These are phyloP conservation scores for Glomus cerebriforme DNA, from an alignment of 192 early-diverging fungal genomes.

Conservation along the genomic window DNA sequence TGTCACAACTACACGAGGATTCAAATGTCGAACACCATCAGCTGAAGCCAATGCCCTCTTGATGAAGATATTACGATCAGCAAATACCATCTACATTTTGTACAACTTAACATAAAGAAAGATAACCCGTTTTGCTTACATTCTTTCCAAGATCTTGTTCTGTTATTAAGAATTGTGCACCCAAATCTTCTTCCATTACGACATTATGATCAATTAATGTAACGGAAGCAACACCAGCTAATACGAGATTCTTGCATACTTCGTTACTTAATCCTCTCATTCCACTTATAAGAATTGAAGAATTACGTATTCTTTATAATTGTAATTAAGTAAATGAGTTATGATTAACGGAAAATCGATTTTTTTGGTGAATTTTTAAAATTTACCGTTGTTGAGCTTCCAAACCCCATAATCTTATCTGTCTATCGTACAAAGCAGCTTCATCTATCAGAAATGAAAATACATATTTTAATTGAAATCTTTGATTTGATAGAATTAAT, in stretches of 20 bases:
- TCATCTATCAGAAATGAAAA: slow-evolving; percentile 61
- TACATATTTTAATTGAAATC: not conserved
- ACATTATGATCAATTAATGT: slow-evolving; percentile 64
- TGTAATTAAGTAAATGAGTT: not conserved
- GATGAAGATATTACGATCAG: slow-evolving; percentile 20
- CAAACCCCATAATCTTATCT: slow-evolving; percentile 96
- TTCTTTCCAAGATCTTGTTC: slow-evolving; percentile 70
- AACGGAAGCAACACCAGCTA: slow-evolving; percentile 82
- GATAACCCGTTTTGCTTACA: slow-evolving; percentile 48
- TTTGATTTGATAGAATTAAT: not conserved
- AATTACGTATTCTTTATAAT: slow-evolving; percentile 72
- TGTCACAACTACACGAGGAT: slow-evolving; percentile 77
- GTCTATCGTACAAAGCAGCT: slow-evolving; percentile 92
- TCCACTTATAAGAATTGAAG: slow-evolving; percentile 75
- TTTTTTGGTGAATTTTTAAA: no score
- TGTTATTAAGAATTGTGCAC: slow-evolving; percentile 72
- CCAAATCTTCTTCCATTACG: slow-evolving; percentile 67
- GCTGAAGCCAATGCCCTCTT: slow-evolving; percentile 68
- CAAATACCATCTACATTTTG: slow-evolving; percentile 34
- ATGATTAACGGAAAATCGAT: not conserved
- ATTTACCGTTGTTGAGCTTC: slow-evolving; percentile 78
- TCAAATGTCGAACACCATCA: slow-evolving; percentile 67
- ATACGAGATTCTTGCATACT: slow-evolving; percentile 88
- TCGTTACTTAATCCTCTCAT: slow-evolving; percentile 79
- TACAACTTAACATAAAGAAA: slow-evolving; percentile 13